A percentile compares a stretch with the other conserved stretches of the same genome.
Evolutionary conservation across 2,329 filamentous ascomycete species (phyloP).

Genomic region (Sarocladium oryzae): DNA sequence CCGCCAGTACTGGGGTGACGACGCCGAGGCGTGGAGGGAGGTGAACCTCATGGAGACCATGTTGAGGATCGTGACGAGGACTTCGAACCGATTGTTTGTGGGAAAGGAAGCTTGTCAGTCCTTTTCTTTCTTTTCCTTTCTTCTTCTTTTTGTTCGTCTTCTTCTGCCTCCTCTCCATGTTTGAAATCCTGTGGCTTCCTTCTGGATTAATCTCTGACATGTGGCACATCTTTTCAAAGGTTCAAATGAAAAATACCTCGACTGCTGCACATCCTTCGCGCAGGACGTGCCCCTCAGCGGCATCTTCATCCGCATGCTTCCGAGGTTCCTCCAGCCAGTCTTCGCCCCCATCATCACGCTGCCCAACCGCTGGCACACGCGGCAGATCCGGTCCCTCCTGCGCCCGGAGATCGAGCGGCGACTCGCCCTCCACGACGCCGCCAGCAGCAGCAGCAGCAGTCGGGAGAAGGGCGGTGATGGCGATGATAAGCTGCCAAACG

Average conservation of each 20-base stretch:
- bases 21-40: conserved; percentile 1
- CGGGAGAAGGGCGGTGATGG: no score
- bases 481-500: conserved; percentile 1
- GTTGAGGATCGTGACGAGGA: conserved; percentile 1
- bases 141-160: no score
- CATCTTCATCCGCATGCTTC: conserved; percentile 26
- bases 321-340: conserved; percentile 11
- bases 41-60: conserved; percentile 1
- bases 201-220: no score
- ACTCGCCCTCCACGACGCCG: not conserved
- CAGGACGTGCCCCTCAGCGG: conserved; percentile 13
- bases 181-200: no score
- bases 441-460: no score
- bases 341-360: conserved; percentile 21
- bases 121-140: not conserved
- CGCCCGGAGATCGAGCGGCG: conserved; percentile 4
- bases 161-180: no score
- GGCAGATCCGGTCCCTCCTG: not conserved
- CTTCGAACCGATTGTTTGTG: conserved; percentile 6
- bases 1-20: not conserved
- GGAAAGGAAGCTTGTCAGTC: not conserved
- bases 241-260: conserved; percentile 3
- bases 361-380: conserved; percentile 7
- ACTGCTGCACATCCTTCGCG: not conserved
- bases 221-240: no score